A percentile compares a stretch with the other conserved stretches of the same genome.
Evolutionary conservation across 2,329 filamentous ascomycete genomes (phyloP).

Genomic region (Colletotrichum filicis): DNA sequence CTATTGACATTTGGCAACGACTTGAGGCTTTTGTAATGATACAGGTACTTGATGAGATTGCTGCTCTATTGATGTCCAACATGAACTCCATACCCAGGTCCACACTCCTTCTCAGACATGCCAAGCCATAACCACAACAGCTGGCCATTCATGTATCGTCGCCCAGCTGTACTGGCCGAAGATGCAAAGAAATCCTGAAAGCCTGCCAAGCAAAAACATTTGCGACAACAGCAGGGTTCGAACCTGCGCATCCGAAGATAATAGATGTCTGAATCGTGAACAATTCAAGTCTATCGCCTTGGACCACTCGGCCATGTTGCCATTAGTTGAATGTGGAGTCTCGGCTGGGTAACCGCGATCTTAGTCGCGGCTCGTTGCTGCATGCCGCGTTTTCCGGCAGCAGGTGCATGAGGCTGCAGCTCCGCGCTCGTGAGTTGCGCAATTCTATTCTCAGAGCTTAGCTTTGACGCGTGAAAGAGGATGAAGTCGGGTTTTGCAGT

Average conservation of each 20-base stretch:
- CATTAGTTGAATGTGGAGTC: not conserved
- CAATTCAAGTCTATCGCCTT: not conserved
- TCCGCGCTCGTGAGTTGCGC: too few species aligned
- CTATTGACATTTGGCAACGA: not conserved
- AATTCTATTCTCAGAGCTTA: too few species aligned
- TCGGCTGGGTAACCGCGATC: not conserved
- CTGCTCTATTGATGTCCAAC: not conserved
- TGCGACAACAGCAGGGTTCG: not conserved
- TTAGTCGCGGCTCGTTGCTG: not conserved
- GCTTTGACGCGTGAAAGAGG: fast-evolving
- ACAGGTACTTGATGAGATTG: not conserved
- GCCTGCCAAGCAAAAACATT: not conserved
- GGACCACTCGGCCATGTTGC: not conserved
- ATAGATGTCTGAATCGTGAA: not conserved
- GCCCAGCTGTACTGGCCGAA: not conserved
- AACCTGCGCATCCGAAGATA: not conserved
- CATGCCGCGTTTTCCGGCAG: not conserved
- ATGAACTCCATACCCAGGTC: not conserved
- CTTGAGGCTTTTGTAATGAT: not conserved
- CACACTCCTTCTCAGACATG: not conserved
- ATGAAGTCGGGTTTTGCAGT: too few species aligned
- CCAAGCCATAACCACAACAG: not conserved
- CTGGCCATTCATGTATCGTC: too few species aligned
- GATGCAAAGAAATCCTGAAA: not conserved
- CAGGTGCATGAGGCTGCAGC: not conserved